Evolutionary conservation across 306 rosid species (phyloP).

Genomic region (Lablab purpureus): DNA sequence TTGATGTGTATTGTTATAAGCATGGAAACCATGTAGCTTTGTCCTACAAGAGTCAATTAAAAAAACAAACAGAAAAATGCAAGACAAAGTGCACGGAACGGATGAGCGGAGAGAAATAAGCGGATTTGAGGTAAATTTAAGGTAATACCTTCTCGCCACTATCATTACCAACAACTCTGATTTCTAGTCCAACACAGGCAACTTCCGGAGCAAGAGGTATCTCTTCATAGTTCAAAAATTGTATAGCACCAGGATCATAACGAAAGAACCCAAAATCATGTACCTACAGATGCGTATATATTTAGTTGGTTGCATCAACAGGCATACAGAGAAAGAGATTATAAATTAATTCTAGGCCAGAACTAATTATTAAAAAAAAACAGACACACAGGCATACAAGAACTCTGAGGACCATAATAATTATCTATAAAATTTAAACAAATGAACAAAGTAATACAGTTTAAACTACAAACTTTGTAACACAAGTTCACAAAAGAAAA

Average conservation of each 20-base stretch:
- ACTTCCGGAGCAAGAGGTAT: slow-evolving; percentile 91
- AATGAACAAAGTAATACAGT: neutral
- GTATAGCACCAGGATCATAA: slow-evolving; percentile 82
- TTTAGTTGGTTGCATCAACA: slow-evolving; percentile 34
- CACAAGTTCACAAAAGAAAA: neutral
- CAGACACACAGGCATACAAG: neutral
- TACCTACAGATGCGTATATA: slow-evolving; percentile 61
- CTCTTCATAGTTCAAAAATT: slow-evolving; percentile 84
- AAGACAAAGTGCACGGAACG: neutral
- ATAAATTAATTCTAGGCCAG: neutral
- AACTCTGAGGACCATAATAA: neutral
- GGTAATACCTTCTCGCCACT: slow-evolving; percentile 94
- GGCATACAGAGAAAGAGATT: slow-evolving; percentile 16
- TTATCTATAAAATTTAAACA: slow-evolving; percentile 23
- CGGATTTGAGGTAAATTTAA: slow-evolving; percentile 11
- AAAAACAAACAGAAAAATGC: neutral
- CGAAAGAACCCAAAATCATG: slow-evolving; percentile 98
- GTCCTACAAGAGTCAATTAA: slow-evolving; percentile 29
- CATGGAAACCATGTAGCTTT: slow-evolving; percentile 29
- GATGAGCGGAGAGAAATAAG: neutral
- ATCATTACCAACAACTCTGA: slow-evolving; percentile 97
- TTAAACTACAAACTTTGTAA: neutral
- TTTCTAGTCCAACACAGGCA: slow-evolving; percentile 94
- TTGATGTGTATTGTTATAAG: slow-evolving; percentile 6
- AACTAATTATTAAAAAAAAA: neutral